phyloP scores from a whole-genome alignment of 441 rosid species.

The Gossypium davidsonii region DNA sequence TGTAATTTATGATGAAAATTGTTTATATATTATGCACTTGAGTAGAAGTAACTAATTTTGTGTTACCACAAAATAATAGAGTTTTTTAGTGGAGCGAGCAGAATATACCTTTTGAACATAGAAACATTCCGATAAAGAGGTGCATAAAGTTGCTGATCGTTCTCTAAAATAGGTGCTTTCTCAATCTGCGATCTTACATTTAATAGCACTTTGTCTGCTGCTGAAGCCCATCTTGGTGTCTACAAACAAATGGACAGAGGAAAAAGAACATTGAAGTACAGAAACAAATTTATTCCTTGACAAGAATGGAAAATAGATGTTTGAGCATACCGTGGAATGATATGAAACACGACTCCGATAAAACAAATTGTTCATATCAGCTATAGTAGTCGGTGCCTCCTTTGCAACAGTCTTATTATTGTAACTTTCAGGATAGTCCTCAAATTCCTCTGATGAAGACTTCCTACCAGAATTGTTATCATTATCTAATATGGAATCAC shows the following conservation, averaged over 20 bases:
- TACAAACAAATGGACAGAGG: constrained; percentile 22
- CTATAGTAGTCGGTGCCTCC: constrained; percentile 30
- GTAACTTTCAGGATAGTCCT: neutral
- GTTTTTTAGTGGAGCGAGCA: neutral
- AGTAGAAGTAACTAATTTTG: neutral
- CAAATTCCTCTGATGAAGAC: constrained; percentile 12
- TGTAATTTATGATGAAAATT: constrained; percentile 21
- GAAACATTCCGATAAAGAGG: constrained; percentile 67
- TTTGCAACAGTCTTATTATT: constrained; percentile 9
- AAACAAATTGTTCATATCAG: constrained; percentile 54
- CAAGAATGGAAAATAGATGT: constrained; percentile 8
- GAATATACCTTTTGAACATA: constrained; percentile 57
- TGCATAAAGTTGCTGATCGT: constrained; percentile 45
- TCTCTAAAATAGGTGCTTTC: constrained; percentile 42
- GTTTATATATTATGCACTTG: constrained; percentile 6
- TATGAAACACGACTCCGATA: constrained; percentile 41
- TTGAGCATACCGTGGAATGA: constrained; percentile 30
- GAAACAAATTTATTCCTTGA: neutral
- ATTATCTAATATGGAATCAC: constrained; percentile 13
- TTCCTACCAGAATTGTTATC: constrained; percentile 12
- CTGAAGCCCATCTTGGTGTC: constrained; percentile 57
- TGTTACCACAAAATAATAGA: neutral
- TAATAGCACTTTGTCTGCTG: constrained; percentile 47
- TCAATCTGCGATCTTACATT: constrained; percentile 55
- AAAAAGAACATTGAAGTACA: constrained; percentile 4